A percentile compares a stretch with the other conserved stretches of the same genome.
These are phyloP conservation scores for Candida corydali DNA, from an alignment of 805 yeast genomes.

Conservation along the genomic window DNA sequence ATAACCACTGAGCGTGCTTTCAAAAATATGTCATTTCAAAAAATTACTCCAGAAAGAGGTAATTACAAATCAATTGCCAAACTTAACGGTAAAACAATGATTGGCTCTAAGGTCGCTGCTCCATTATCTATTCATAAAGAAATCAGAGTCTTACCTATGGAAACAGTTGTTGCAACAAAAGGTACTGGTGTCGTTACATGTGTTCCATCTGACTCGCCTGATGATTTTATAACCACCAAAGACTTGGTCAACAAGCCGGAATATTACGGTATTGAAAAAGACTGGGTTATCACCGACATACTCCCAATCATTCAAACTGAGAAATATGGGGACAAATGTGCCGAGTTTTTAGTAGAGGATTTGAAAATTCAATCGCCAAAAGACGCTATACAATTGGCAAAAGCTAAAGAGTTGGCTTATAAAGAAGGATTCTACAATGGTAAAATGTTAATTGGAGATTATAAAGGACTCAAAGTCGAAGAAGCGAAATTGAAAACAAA, in stretches of 20 bases:
- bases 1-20: slow-evolving; percentile 93
- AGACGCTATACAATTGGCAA: slow-evolving; percentile 79
- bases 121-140: slow-evolving; percentile 71
- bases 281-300: slow-evolving; percentile 78
- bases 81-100: slow-evolving; percentile 66
- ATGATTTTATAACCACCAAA: slow-evolving; percentile 82
- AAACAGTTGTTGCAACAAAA: slow-evolving; percentile 87
- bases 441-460: slow-evolving; percentile 71
- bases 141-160: slow-evolving; percentile 92
- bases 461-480: slow-evolving; percentile 87
- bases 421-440: slow-evolving; percentile 97
- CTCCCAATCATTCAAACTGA: slow-evolving; percentile 75
- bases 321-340: slow-evolving; percentile 84
- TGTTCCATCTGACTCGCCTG: slow-evolving; percentile 99
- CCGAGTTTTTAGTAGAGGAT: slow-evolving; percentile 77
- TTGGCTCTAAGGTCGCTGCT: slow-evolving; percentile 85
- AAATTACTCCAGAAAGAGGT: slow-evolving; percentile 86
- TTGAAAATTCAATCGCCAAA: slow-evolving; percentile 93
- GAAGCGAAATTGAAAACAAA: slow-evolving; percentile 84
- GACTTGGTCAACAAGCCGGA: slow-evolving; percentile 89
- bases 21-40: slow-evolving; percentile 96
- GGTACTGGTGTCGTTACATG: slow-evolving; percentile 99
- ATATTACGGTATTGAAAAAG: slow-evolving; percentile 76
- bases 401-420: slow-evolving; percentile 92
- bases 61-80: slow-evolving; percentile 54